Evolutionary conservation across 2,329 filamentous ascomycete genomes (phyloP).

Genomic region (Sporothrix brasiliensis): DNA sequence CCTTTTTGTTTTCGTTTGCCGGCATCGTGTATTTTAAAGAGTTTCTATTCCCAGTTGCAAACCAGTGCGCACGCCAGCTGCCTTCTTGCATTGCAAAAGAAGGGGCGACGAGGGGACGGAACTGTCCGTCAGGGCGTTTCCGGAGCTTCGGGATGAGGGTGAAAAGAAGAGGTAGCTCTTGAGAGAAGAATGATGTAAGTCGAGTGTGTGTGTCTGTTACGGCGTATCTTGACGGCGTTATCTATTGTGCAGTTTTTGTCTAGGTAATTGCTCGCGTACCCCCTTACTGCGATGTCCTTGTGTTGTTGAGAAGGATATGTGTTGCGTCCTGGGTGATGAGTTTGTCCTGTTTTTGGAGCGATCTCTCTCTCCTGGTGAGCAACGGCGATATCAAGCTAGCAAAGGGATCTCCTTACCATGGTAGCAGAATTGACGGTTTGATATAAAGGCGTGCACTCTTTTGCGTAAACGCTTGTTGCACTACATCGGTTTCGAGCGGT

Average conservation of each 20-base stretch:
- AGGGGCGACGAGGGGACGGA: background rate
- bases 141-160: background rate
- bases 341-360: background rate
- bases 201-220: background rate
- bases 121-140: background rate
- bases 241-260: slow-evolving; percentile 5
- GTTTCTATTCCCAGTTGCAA: background rate
- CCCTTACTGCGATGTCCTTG: background rate
- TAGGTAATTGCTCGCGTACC: background rate
- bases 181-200: slow-evolving; percentile 13
- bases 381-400: background rate
- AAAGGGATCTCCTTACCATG: background rate
- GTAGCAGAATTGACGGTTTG: background rate
- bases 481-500: background rate
- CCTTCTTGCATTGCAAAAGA: background rate
- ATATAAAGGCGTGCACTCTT: background rate
- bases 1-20: background rate
- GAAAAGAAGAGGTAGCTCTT: background rate
- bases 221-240: slow-evolving; percentile 24
- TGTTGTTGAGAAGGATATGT: background rate
- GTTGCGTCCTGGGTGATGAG: background rate
- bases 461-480: background rate
- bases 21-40: background rate
- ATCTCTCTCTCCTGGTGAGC: background rate
- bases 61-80: background rate